A percentile compares a stretch with the other conserved stretches of the same genome.
Evolutionary conservation across 352 stramenopile species (phyloP).

Genomic region (Phytopythium boreale): DNA sequence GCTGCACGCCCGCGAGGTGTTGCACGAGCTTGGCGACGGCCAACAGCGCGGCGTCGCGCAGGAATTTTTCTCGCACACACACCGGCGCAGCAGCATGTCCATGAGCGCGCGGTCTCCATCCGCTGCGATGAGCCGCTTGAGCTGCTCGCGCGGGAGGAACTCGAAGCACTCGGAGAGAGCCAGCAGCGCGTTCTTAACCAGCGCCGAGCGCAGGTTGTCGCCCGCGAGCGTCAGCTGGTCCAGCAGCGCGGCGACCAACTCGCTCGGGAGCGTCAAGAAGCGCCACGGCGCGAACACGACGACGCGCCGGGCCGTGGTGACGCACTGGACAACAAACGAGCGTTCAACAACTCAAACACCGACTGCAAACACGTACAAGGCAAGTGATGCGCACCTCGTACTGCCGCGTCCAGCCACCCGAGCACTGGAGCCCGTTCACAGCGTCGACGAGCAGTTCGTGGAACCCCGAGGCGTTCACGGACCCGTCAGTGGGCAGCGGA

Average conservation of each 20-base stretch:
- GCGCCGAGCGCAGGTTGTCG: constrained; percentile 64
- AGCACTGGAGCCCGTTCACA: background rate
- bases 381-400: constrained; percentile 35
- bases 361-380: background rate
- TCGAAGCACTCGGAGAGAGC: constrained; percentile 61
- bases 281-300: constrained; percentile 39
- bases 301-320: constrained; percentile 42
- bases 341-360: background rate
- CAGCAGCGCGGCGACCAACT: constrained; percentile 27
- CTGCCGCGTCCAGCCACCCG: constrained; percentile 56
- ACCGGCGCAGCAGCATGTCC: constrained; percentile 57
- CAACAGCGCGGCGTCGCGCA: constrained; percentile 50
- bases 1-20: constrained; percentile 35
- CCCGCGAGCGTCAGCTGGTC: constrained; percentile 32
- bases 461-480: constrained; percentile 18
- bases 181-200: constrained; percentile 70
- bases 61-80: constrained; percentile 70
- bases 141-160: constrained; percentile 19
- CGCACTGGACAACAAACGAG: constrained; percentile 16
- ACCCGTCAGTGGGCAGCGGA: constrained; percentile 16
- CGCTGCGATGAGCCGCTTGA: constrained; percentile 16
- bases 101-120: constrained; percentile 24
- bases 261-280: constrained; percentile 14
- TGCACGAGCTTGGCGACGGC: constrained; percentile 36
- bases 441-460: constrained; percentile 20